Percentiles rank a stretch among this genome's conserved stretches.
Evolutionary conservation across 23 red algal species (phyloP).

Genomic region (Gracilaria gracilis): DNA sequence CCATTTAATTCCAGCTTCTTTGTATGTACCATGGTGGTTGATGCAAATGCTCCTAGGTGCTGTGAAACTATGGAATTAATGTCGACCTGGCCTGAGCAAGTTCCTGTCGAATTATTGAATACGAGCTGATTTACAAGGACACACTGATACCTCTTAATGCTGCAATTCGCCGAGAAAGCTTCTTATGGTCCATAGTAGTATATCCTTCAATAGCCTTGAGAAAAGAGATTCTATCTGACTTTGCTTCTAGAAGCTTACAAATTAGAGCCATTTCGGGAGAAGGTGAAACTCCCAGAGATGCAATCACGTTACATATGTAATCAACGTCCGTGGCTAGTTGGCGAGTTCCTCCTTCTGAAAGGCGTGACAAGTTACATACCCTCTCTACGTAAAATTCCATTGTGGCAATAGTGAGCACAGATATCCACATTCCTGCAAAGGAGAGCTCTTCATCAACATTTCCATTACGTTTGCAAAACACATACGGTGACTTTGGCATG

Average conservation of each 20-base stretch:
- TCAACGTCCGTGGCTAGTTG: conserved; percentile 84
- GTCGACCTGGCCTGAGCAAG: not conserved
- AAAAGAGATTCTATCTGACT: conserved; percentile 40
- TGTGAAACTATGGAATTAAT: conserved; percentile 21
- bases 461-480: conserved; percentile 25
- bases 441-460: conserved; percentile 33
- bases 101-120: not conserved
- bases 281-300: conserved; percentile 71
- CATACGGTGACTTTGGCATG: conserved; percentile 52
- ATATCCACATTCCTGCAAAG: conserved; percentile 86
- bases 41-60: not conserved
- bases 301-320: conserved; percentile 75
- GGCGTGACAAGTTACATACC: conserved; percentile 50
- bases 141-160: conserved; percentile 61
- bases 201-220: conserved; percentile 33
- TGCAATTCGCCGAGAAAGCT: conserved; percentile 50
- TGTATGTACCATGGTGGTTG: conserved; percentile 34
- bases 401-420: conserved; percentile 62
- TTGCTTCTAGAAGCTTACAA: conserved; percentile 53
- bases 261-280: conserved; percentile 57
- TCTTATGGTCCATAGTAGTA: conserved; percentile 40
- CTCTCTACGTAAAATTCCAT: conserved; percentile 84
- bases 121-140: conserved; percentile 3
- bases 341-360: conserved; percentile 57
- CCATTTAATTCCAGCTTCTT: conserved; percentile 15